Evolutionary conservation across 2,329 filamentous ascomycete species (phyloP).

Genomic region (Botrytis cinerea): DNA sequence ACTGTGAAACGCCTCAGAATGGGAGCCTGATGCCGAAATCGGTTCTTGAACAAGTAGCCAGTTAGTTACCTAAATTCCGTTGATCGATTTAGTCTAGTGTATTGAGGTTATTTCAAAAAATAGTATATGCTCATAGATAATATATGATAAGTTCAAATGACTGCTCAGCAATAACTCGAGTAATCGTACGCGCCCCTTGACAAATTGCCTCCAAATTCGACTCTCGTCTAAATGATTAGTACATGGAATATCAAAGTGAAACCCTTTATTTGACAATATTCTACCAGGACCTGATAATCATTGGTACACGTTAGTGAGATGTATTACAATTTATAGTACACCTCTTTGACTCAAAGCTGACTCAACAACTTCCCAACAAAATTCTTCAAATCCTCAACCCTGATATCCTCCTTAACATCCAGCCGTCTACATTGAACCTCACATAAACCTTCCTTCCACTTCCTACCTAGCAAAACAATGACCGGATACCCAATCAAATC

Average conservation of each 20-base stretch:
- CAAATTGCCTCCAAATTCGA: background rate
- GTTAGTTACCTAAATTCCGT: background rate
- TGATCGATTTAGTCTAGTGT: background rate
- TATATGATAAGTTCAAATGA: background rate
- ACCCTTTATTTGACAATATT: no score
- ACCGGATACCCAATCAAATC: constrained; percentile 88
- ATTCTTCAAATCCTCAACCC: constrained; percentile 28
- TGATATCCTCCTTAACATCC: constrained; percentile 32
- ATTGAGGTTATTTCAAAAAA: background rate
- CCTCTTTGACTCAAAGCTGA: constrained; percentile 27
- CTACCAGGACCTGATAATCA: no score
- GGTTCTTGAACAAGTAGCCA: background rate
- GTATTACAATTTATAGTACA: background rate
- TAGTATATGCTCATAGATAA: background rate
- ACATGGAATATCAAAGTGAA: no score
- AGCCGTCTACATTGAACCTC: constrained; percentile 42
- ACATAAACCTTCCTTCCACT: constrained; percentile 52
- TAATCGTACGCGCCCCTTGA: background rate
- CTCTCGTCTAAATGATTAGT: background rate
- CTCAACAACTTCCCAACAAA: constrained; percentile 31
- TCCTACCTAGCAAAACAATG: constrained; percentile 73
- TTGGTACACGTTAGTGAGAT: background rate
- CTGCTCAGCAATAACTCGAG: background rate
- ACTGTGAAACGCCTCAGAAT: background rate
- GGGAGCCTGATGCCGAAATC: background rate